phyloP scores from a whole-genome alignment of 768 basidiomycete genomes.

The Rhizopogon salebrosus region DNA sequence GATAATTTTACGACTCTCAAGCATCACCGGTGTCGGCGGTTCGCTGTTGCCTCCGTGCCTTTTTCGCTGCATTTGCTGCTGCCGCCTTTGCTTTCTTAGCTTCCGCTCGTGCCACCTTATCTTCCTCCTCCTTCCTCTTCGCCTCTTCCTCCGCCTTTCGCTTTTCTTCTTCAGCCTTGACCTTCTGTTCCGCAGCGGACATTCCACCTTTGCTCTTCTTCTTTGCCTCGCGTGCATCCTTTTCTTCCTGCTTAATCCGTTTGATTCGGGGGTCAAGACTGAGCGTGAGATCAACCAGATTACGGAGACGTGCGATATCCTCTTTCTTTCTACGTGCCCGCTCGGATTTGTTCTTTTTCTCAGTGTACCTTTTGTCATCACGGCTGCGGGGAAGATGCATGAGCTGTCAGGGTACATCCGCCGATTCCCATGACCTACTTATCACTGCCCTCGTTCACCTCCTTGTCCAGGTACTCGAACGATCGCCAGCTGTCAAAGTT shows the following conservation, averaged over 20 bases:
- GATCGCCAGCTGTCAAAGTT: slow-evolving; percentile 98
- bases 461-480: slow-evolving; percentile 98
- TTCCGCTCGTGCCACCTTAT: slow-evolving; percentile 67
- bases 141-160: slow-evolving; percentile 66
- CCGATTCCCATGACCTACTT: slow-evolving; percentile 45
- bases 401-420: neutral
- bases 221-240: slow-evolving; percentile 89
- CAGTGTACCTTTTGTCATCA: slow-evolving; percentile 97
- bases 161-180: slow-evolving; percentile 51
- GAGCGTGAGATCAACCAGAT: slow-evolving; percentile 82
- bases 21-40: slow-evolving; percentile 34
- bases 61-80: slow-evolving; percentile 88
- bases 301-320: slow-evolving; percentile 85
- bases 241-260: slow-evolving; percentile 94
- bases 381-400: slow-evolving; percentile 50
- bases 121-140: slow-evolving; percentile 77
- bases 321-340: slow-evolving; percentile 96
- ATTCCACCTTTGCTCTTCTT: slow-evolving; percentile 51
- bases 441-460: slow-evolving; percentile 96
- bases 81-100: slow-evolving; percentile 83
- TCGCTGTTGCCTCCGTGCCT: slow-evolving; percentile 67
- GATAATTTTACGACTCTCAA: slow-evolving; percentile 3
- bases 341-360: slow-evolving; percentile 99
- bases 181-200: slow-evolving; percentile 43
- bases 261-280: slow-evolving; percentile 91